Evolutionary conservation across 2,329 filamentous ascomycete species (phyloP).

Genomic region (Alternaria triticimaculans): DNA sequence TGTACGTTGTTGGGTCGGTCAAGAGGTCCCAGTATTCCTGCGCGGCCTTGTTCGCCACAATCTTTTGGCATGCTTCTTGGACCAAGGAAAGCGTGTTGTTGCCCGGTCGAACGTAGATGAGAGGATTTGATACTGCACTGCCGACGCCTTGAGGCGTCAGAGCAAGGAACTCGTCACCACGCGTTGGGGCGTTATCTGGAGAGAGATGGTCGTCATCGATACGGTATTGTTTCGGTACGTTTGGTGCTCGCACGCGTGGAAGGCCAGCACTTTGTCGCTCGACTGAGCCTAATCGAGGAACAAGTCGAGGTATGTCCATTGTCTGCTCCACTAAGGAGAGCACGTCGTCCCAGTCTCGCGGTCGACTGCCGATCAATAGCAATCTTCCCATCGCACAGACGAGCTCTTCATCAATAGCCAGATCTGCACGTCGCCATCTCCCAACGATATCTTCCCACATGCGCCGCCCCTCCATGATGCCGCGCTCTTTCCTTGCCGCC

Average conservation of each 20-base stretch:
- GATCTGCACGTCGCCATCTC: slow-evolving; percentile 74
- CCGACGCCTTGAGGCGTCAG: slow-evolving; percentile 26
- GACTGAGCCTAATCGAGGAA: slow-evolving; percentile 46
- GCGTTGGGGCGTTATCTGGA: slow-evolving; percentile 23
- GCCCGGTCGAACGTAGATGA: slow-evolving; percentile 55
- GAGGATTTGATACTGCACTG: slow-evolving; percentile 37
- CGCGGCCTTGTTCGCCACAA: slow-evolving; percentile 68
- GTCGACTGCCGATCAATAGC: slow-evolving; percentile 68
- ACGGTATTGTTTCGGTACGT: slow-evolving; percentile 32
- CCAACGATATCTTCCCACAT: slow-evolving; percentile 82
- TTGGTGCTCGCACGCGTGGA: slow-evolving; percentile 46
- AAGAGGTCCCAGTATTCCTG: slow-evolving; percentile 79
- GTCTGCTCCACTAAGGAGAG: slow-evolving; percentile 81
- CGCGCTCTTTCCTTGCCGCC: slow-evolving; percentile 47
- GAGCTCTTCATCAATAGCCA: slow-evolving; percentile 78
- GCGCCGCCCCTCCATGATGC: slow-evolving; percentile 70
- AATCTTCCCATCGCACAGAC: slow-evolving; percentile 82
- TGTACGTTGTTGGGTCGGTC: slow-evolving; percentile 59
- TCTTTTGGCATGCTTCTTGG: slow-evolving; percentile 67
- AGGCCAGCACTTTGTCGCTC: slow-evolving; percentile 34
- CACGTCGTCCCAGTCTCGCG: slow-evolving; percentile 72
- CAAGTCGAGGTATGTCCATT: slow-evolving; percentile 72
- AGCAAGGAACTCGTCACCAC: slow-evolving; percentile 44
- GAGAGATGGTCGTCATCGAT: slow-evolving; percentile 39
- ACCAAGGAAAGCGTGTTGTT: slow-evolving; percentile 71